These are phyloP conservation scores for Stentor roeselii DNA, from an alignment of 73 alveolate species.

Conservation along the genomic window DNA sequence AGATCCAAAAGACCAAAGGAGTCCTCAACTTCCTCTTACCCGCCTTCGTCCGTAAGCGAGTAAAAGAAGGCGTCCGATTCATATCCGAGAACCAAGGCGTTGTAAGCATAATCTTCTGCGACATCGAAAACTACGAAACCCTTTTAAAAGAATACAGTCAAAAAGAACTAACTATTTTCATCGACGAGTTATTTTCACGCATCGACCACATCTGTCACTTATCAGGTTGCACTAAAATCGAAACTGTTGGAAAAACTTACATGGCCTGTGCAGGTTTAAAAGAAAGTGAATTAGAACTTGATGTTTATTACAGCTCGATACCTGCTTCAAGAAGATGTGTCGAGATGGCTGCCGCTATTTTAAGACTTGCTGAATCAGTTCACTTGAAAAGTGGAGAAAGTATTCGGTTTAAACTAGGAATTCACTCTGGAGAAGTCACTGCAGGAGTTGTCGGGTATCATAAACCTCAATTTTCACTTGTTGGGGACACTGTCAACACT, in stretches of 20 bases:
- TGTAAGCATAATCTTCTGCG: constrained; percentile 51
- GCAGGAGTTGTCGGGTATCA: constrained; percentile 98
- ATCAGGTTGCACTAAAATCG: constrained; percentile 44
- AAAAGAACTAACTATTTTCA: constrained; percentile 40
- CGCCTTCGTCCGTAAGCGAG: constrained; percentile 34
- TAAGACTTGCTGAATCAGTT: not conserved
- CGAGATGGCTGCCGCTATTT: not conserved
- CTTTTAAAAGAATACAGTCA: constrained; percentile 27
- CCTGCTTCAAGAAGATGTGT: constrained; percentile 21
- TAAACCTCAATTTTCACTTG: constrained; percentile 94
- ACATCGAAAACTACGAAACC: constrained; percentile 46
- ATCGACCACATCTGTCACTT: constrained; percentile 40
- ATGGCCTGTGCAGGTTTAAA: constrained; percentile 57
- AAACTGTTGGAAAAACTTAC: constrained; percentile 58
- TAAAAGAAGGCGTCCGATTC: constrained; percentile 38
- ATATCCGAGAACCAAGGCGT: constrained; percentile 50
- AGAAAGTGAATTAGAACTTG: constrained; percentile 16
- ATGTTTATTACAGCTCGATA: constrained; percentile 9
- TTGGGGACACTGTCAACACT: constrained; percentile 97
- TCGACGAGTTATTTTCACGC: constrained; percentile 41
- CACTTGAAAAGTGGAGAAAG: constrained; percentile 35
- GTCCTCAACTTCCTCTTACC: constrained; percentile 44
- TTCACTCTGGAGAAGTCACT: constrained; percentile 92
- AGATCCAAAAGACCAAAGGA: not conserved
- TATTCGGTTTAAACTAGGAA: constrained; percentile 86